Evolutionary conservation across 768 basidiomycete genomes (phyloP).

Genomic region (Amanita jacksonii): DNA sequence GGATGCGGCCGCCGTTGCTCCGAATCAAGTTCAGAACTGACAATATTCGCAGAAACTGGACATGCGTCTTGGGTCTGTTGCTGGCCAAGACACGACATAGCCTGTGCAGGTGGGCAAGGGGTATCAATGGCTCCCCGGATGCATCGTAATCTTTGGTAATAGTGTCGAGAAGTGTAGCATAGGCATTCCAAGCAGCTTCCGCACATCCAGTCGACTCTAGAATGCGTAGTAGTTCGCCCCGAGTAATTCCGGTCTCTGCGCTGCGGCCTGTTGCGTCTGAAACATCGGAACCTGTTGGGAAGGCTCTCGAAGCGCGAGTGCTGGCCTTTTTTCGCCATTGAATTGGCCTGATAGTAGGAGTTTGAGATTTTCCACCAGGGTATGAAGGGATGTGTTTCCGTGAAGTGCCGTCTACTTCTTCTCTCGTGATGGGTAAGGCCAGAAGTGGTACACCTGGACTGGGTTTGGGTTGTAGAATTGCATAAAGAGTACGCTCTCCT

Average conservation of each 20-base stretch:
- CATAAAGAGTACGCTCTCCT: not conserved
- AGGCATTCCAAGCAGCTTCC: constrained; percentile 32
- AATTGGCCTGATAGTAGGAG: not conserved
- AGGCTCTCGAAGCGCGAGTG: no score
- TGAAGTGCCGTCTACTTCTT: not conserved
- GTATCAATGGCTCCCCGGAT: constrained; percentile 19
- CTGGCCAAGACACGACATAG: constrained; percentile 50
- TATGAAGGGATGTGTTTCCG: not conserved
- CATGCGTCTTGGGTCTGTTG: constrained; percentile 46
- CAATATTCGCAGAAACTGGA: constrained; percentile 54
- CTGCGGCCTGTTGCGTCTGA: not conserved
- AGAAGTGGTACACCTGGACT: not conserved
- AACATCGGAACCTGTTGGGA: no score
- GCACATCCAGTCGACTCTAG: constrained; percentile 15
- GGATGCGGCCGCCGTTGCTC: constrained; percentile 41
- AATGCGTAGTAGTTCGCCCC: constrained; percentile 12
- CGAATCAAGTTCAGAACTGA: constrained; percentile 54
- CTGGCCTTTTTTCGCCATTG: not conserved
- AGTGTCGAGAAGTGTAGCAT: constrained; percentile 25
- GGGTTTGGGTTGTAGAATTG: not conserved
- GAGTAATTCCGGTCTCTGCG: constrained; percentile 9
- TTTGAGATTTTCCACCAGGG: not conserved
- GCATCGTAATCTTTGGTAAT: constrained; percentile 15
- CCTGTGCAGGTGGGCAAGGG: constrained; percentile 46
- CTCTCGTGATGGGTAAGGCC: not conserved